These are phyloP conservation scores for Fusarium penzigii DNA, from an alignment of 2,329 filamentous ascomycete genomes.

Conservation along the genomic window DNA sequence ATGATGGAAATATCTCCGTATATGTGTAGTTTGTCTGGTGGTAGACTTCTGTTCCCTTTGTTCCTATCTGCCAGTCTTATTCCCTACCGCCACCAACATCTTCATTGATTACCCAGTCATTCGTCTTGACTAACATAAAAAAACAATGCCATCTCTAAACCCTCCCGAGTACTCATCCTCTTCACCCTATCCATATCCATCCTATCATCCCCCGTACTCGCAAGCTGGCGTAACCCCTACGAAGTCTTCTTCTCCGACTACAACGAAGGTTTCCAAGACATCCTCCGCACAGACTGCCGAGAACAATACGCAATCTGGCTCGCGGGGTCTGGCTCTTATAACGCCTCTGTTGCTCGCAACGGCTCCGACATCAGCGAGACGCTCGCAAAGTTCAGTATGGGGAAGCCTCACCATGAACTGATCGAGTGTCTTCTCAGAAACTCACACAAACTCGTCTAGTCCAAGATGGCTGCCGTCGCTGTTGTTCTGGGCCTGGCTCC, in stretches of 20 bases:
- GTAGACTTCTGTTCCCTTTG: too few relatives aligned
- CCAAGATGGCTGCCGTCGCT: constrained; percentile 13
- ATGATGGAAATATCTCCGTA: too few relatives aligned
- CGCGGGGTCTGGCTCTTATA: too few relatives aligned
- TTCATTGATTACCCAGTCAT: too few relatives aligned
- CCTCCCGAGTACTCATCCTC: background rate
- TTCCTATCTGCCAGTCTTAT: too few relatives aligned
- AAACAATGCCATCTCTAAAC: too few relatives aligned
- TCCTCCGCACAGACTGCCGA: constrained; percentile 5
- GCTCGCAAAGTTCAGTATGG: background rate
- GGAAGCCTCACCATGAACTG: constrained; percentile 3
- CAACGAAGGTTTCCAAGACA: constrained; percentile 3
- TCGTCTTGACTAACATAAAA: too few relatives aligned
- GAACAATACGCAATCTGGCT: constrained; percentile 2
- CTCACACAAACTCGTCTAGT: constrained; percentile 9
- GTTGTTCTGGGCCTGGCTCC: constrained; percentile 10
- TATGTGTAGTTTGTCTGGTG: too few relatives aligned
- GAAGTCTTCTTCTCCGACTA: constrained; percentile 4
- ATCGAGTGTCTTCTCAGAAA: constrained; percentile 8
- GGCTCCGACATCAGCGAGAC: background rate
- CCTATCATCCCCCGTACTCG: background rate
- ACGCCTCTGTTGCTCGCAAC: too few relatives aligned
- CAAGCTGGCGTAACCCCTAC: constrained; percentile 2
- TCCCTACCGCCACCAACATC: too few relatives aligned
- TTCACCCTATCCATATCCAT: background rate